Base-by-base conservation (phyloP, 768 basidiomycete genomes). In the Galerina sulciceps region DNA sequence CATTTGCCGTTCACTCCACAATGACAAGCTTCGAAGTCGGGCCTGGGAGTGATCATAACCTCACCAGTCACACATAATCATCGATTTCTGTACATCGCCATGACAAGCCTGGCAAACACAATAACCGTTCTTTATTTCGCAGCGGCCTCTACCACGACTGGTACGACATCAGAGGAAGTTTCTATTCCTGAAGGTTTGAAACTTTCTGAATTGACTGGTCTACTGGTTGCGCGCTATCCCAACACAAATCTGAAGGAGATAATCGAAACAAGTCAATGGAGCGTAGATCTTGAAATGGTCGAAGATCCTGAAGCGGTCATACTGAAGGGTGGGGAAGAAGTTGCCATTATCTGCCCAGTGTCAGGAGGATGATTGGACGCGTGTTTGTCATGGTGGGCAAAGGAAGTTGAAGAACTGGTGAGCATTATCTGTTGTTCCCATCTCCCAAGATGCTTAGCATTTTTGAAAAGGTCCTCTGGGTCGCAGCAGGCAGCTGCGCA, bases 241-340 rank as follows among this genome's bases (percentile, higher is more conserved):
- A 72, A 76, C 9, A 79, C 79, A 5, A 67, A 69, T 45, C 73
- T 93, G 34, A 78, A 69, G 42, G 76, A 79, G 55, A 78, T 92
- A 18, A 75, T 94, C 31, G 70, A 79, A 46, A 73, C 77, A 34
- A 87, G 87, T 63, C 82, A 82, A 68, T 93, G 92, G 91, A 91
- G 91, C 65, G 89, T 93, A 11, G 76, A 93, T 65, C 88, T 81
- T 52, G 90, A 91, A 73, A 93, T 93, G 89, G 81, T 91, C 1
- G 84, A 88, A 11, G 79, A 87, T 59, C 80, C 81, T 2, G 73
- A 76, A n/a, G 59, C 60, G 0, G 73, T 83, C 17, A 57, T 75
- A 11, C 70, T 94, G 45, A 79, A 71, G 44, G 89, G 89, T 10
- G 91, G 90, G 18, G 90, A 93, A 70, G 88, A 90, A 65, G 83